Conservation (phyloP, 2,329 filamentous ascomycete genomes). For the Stenocarpella maydis region DNA sequence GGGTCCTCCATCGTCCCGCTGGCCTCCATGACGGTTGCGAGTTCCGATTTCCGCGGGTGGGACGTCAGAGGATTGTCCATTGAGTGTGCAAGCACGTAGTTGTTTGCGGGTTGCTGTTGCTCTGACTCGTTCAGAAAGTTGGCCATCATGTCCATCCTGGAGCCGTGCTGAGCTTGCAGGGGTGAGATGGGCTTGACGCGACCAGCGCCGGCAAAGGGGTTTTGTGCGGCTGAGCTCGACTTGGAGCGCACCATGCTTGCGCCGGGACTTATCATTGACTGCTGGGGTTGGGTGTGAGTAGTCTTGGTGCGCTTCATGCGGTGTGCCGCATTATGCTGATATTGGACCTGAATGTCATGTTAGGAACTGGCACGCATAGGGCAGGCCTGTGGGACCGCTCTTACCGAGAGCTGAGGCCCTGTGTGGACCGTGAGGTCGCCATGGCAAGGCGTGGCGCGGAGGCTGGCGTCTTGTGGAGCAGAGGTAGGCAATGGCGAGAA, state of each 20-base stretch:
- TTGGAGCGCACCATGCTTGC: constrained; percentile 55
- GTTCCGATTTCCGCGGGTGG: background rate
- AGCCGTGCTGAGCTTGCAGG: constrained; percentile 34
- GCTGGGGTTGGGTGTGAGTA: constrained; percentile 42
- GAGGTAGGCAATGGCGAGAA: constrained; percentile 21
- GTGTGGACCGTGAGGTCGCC: constrained; percentile 17
- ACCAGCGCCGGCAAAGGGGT: constrained; percentile 49
- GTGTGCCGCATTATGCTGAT: constrained; percentile 23
- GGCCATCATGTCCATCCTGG: constrained; percentile 29
- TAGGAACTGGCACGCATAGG: background rate
- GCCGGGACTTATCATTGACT: constrained; percentile 39
- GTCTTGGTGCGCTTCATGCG: constrained; percentile 46
- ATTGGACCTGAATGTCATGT: constrained; percentile 9
- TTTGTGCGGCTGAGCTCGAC: constrained; percentile 51
- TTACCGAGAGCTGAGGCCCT: constrained; percentile 30
- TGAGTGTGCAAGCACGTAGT: constrained; percentile 34
- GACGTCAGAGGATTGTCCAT: constrained; percentile 18
- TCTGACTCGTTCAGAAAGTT: constrained; percentile 36
- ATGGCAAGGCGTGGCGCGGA: constrained; percentile 18
- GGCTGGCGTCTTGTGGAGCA: constrained; percentile 13
- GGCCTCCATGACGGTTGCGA: constrained; percentile 27
- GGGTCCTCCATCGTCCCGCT: constrained; percentile 37
- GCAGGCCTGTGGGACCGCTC: constrained; percentile 17
- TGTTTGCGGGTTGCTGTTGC: constrained; percentile 35
- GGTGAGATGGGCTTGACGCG: constrained; percentile 45